These are phyloP conservation scores for Cladosporium colombiae DNA, from an alignment of 2,329 filamentous ascomycete genomes.

Conservation along the genomic window DNA sequence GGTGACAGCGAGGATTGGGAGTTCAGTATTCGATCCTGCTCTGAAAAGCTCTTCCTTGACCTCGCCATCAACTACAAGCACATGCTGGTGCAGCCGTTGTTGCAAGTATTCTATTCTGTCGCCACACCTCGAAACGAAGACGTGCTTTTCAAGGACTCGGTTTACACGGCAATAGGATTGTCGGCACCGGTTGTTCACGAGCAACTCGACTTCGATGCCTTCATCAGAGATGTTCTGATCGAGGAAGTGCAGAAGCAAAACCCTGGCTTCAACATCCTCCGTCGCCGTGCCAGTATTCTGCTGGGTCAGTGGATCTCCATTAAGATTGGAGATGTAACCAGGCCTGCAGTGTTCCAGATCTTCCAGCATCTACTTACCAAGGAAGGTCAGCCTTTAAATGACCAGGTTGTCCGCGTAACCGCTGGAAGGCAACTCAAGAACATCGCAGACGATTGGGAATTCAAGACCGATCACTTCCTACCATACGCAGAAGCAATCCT, in stretches of 20 bases:
- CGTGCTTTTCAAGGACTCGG: constrained; percentile 84
- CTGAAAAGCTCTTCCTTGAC: constrained; percentile 91
- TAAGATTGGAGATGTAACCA: constrained; percentile 67
- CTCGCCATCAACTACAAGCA: constrained; percentile 86
- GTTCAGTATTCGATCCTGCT: constrained; percentile 86
- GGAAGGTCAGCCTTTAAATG: constrained; percentile 71
- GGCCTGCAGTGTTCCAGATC: constrained; percentile 79
- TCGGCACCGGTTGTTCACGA: constrained; percentile 74
- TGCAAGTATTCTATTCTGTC: constrained; percentile 79
- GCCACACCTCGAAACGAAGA: constrained; percentile 66
- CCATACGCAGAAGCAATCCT: constrained; percentile 77
- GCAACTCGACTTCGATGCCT: constrained; percentile 78
- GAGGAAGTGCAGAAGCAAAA: constrained; percentile 72
- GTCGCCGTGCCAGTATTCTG: constrained; percentile 83
- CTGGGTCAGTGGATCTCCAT: constrained; percentile 88
- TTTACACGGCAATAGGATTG: constrained; percentile 90
- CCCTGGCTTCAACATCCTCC: constrained; percentile 74
- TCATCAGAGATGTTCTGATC: constrained; percentile 74
- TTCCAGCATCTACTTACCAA: constrained; percentile 83
- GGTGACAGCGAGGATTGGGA: constrained; percentile 84
- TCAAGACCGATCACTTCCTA: constrained; percentile 70
- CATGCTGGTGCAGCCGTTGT: constrained; percentile 73
- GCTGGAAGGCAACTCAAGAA: constrained; percentile 81
- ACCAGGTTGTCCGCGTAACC: constrained; percentile 88
- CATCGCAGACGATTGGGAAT: constrained; percentile 82